Percentiles rank a stretch among this genome's conserved stretches.
phyloP scores from a whole-genome alignment of 257 asterid genomes.

The Nicotiana otophora region DNA sequence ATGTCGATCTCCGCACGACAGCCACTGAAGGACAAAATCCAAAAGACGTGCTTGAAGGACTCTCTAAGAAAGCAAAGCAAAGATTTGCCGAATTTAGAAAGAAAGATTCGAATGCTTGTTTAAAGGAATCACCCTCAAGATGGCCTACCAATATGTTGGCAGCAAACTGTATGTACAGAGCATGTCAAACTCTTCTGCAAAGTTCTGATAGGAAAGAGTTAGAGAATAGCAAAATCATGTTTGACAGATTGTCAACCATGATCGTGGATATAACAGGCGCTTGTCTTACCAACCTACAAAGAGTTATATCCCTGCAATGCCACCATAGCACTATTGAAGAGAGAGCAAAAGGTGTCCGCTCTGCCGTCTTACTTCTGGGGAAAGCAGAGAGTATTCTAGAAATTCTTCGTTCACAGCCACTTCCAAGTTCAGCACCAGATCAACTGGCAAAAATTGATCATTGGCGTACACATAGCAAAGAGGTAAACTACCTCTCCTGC shows the following conservation, averaged over 20 bases:
- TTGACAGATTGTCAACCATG: constrained; percentile 20
- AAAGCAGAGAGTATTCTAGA: constrained; percentile 23
- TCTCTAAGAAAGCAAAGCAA: constrained; percentile 16
- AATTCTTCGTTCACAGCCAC: constrained; percentile 15
- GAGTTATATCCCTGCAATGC: constrained; percentile 21
- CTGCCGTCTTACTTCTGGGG: constrained; percentile 30
- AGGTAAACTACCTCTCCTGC: background rate
- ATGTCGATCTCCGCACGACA: constrained; percentile 10
- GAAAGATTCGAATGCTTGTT: background rate
- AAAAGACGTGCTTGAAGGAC: constrained; percentile 5
- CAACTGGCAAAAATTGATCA: constrained; percentile 19
- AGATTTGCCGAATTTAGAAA: constrained; percentile 10
- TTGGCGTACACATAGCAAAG: constrained; percentile 22
- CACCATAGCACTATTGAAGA: constrained; percentile 21
- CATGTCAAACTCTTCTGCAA: constrained; percentile 16
- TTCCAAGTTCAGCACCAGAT: constrained; percentile 16
- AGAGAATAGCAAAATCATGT: constrained; percentile 9
- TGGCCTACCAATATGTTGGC: constrained; percentile 21
- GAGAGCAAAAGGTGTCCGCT: constrained; percentile 23
- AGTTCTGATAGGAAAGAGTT: background rate
- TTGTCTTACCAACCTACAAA: constrained; percentile 22
- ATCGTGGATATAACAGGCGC: constrained; percentile 25
- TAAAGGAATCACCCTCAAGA: constrained; percentile 16
- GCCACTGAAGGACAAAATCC: background rate
- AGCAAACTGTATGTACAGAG: constrained; percentile 34